Conservation (phyloP, 176 grass and related monocot species). For the Tillandsia fasciculata region DNA sequence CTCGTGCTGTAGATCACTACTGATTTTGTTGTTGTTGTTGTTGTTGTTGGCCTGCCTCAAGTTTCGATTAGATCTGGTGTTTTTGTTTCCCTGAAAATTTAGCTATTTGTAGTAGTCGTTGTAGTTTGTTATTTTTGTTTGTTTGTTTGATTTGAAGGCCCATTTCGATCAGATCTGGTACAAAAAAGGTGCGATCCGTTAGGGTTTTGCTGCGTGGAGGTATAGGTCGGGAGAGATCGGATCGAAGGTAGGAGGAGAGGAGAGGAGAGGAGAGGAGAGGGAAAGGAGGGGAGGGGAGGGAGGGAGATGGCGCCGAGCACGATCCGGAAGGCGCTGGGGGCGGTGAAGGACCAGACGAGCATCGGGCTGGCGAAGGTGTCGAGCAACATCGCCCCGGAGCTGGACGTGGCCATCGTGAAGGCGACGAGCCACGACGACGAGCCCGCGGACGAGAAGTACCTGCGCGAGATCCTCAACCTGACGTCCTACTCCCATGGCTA, state of each 20-base stretch:
- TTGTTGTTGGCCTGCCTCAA: neutral
- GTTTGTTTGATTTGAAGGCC: too few species aligned
- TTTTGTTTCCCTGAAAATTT: neutral
- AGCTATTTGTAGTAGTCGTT: too few species aligned
- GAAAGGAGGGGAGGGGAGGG: neutral
- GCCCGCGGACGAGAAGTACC: constrained; percentile 82
- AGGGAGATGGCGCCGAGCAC: constrained; percentile 58
- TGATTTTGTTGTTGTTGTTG: neutral
- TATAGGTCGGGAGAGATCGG: neutral
- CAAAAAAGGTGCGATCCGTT: too few species aligned
- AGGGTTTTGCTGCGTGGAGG: neutral
- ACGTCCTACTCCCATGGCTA: constrained; percentile 60
- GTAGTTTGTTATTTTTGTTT: too few species aligned
- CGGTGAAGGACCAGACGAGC: constrained; percentile 96
- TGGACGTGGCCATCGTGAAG: constrained; percentile 81
- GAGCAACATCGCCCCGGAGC: constrained; percentile 80
- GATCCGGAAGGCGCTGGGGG: constrained; percentile 75
- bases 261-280: neutral
- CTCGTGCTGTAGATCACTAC: neutral
- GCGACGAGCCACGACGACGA: constrained; percentile 81
- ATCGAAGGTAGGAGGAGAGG: neutral
- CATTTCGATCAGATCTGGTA: too few species aligned
- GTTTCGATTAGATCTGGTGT: neutral
- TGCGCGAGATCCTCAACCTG: constrained; percentile 83
- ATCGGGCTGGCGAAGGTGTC: constrained; percentile 87